Conservation (phyloP, 495 filamentous ascomycete species). For the Chaetomium fimeti region DNA sequence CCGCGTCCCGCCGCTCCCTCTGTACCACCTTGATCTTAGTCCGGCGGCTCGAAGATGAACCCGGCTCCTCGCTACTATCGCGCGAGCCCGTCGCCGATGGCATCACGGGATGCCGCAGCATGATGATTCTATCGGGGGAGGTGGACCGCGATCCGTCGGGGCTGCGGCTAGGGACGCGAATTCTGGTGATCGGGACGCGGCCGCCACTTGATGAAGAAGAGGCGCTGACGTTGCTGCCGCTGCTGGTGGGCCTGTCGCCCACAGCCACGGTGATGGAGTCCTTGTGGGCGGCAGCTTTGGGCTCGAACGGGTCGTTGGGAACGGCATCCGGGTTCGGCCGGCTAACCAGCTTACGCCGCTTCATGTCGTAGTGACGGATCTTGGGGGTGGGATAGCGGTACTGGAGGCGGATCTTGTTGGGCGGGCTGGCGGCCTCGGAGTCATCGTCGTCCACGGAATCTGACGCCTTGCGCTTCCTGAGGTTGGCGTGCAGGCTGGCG, state of each 20-base stretch:
- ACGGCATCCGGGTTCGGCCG: slow-evolving; percentile 21
- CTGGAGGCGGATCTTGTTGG: slow-evolving; percentile 29
- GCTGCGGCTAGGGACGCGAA: slow-evolving; percentile 24
- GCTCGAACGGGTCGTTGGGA: slow-evolving; percentile 15
- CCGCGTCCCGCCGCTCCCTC: neutral
- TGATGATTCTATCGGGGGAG: slow-evolving; percentile 16
- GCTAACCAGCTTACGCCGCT: slow-evolving; percentile 18
- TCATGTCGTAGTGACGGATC: slow-evolving; percentile 21
- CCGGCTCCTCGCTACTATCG: slow-evolving; percentile 3
- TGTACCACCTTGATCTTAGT: slow-evolving; percentile 7
- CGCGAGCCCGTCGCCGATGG: neutral
- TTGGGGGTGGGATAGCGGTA: slow-evolving; percentile 18
- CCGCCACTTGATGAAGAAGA: slow-evolving; percentile 4
- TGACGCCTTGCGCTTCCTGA: slow-evolving; percentile 29
- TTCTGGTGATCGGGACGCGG: slow-evolving; percentile 27
- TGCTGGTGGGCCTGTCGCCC: neutral
- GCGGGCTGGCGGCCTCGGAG: slow-evolving; percentile 7
- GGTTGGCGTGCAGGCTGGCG: slow-evolving; percentile 27
- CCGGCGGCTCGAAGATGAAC: neutral
- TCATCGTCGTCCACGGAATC: neutral
- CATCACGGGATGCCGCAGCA: slow-evolving; percentile 11
- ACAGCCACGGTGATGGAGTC: neutral
- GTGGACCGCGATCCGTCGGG: slow-evolving; percentile 14
- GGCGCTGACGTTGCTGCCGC: slow-evolving; percentile 19
- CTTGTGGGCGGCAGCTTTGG: neutral